A percentile compares a stretch with the other conserved stretches of the same genome.
Conservation (phyloP, 805 yeast species). For the Saccharomycopsis sp. region DNA sequence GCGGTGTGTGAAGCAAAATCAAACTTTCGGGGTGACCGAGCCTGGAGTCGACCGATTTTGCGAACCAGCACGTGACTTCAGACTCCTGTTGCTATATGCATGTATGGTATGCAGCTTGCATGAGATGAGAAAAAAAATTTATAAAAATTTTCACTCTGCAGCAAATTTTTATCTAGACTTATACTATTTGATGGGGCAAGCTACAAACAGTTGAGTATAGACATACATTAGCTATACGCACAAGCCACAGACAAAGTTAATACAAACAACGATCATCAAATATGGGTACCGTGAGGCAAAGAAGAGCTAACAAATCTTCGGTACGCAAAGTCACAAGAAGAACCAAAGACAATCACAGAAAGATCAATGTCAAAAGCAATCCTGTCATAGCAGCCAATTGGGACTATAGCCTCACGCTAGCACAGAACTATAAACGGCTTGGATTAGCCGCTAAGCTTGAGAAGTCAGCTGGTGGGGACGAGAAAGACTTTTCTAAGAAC, state of each 20-base stretch:
- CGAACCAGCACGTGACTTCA: neutral
- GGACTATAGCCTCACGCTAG: constrained; percentile 75
- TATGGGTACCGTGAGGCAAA: constrained; percentile 77
- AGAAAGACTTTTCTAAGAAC: constrained; percentile 37
- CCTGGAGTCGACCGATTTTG: no score
- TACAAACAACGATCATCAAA: no score
- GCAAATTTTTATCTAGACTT: neutral
- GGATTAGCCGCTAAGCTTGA: constrained; percentile 71
- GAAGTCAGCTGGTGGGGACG: constrained; percentile 74
- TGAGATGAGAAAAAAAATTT: neutral
- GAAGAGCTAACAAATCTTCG: constrained; percentile 74
- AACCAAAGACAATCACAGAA: constrained; percentile 61
- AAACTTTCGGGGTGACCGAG: no score
- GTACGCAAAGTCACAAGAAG: constrained; percentile 64
- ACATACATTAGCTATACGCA: no score
- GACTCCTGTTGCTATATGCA: neutral
- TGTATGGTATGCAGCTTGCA: neutral
- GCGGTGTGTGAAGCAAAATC: neutral
- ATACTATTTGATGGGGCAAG: no score
- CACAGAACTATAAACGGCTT: constrained; percentile 78
- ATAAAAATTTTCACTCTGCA: neutral
- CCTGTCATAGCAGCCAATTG: constrained; percentile 85
- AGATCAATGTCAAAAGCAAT: constrained; percentile 59
- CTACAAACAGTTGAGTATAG: no score
- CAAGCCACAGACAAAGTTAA: no score